Base-by-base conservation (phyloP, 2,329 filamentous ascomycete genomes). In the Colletotrichum salicis region DNA sequence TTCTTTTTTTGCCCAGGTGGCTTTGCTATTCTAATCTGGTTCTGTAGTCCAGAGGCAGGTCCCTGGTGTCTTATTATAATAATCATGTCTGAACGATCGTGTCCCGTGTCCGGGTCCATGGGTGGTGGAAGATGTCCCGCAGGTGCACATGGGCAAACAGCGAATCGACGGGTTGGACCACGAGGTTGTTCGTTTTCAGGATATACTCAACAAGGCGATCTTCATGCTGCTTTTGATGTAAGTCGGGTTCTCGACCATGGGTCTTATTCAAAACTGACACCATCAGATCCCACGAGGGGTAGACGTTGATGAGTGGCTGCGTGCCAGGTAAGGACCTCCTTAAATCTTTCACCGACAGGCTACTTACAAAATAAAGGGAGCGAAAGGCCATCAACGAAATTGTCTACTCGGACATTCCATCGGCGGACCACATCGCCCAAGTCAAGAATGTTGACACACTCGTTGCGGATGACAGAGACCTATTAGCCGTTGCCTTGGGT, bases 401-500 rank as follows among this genome's bases (percentile, higher is more conserved):
- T 4, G 80, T 88, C 15, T 87, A 86, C 69, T 77, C 80, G 2
- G 81, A 84, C 55, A 83, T 82, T 8, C 84, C 86, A 1, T 80
- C 82, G 1, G 79, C 81, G 0, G 76, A 83, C 31, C 80, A 84
- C 37, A 79, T 85, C 27, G 78, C 79, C 33, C 78, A 76, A 37
- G 82, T 83, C 41, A 85, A 84, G 67, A 84, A 85, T 70, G 82
- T 88, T 37, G 87, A 88, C 73, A 78, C 80, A 6, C 81, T 88
- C 19, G 86, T 85, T 55, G 83, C 82, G 3, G 80, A 80, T 63
- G 86, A 88, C 66, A 82, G 84, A 35, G 85, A 87, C 62, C 77
- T 88, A 5, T 80, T 88, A 1, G 87, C 86, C 15, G 82, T 87
- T 6, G 86, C 87, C 1, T 81, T 89, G 5, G 86, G 87, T 1